Evolutionary conservation across 2,329 filamentous ascomycete genomes (phyloP).

Genomic region (Dryadomyces quercus-mongolicae): DNA sequence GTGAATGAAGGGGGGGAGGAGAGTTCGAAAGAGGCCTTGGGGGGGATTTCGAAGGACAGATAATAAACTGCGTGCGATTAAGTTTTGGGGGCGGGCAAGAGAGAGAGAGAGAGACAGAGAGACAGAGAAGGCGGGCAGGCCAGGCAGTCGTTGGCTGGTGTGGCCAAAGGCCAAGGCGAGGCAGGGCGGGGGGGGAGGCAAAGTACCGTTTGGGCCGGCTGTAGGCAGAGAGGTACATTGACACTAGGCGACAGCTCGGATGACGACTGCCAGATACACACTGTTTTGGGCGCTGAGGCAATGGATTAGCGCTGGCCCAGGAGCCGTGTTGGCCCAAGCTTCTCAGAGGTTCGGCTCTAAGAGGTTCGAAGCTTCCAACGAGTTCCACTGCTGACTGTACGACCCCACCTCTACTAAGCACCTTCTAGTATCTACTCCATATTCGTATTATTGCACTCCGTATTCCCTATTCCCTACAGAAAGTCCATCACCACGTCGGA

Average conservation of each 20-base stretch:
- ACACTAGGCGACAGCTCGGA: constrained; percentile 18
- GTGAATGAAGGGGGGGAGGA: neutral
- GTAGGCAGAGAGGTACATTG: constrained; percentile 4
- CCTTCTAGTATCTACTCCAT: neutral
- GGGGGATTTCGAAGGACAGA: neutral
- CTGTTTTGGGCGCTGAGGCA: no score
- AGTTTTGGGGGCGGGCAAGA: constrained; percentile 4
- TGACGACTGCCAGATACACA: constrained; percentile 15
- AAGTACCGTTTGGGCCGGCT: constrained; percentile 1
- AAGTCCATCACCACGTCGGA: neutral
- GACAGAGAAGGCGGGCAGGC: no score
- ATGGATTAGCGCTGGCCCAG: no score
- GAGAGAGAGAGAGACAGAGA: no score
- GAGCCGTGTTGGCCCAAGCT: constrained; percentile 10
- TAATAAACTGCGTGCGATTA: neutral
- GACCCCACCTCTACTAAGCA: neutral
- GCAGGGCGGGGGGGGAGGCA: neutral
- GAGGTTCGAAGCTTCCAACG: constrained; percentile 13
- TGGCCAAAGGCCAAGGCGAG: constrained; percentile 1
- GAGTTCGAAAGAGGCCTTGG: neutral
- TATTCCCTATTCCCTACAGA: no score
- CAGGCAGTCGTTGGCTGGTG: neutral
- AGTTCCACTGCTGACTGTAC: constrained; percentile 14
- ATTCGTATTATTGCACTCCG: no score
- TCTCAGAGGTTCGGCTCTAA: neutral